Base-by-base conservation (phyloP, 2,329 filamentous ascomycete genomes). In the Trichoderma brevicompactum region DNA sequence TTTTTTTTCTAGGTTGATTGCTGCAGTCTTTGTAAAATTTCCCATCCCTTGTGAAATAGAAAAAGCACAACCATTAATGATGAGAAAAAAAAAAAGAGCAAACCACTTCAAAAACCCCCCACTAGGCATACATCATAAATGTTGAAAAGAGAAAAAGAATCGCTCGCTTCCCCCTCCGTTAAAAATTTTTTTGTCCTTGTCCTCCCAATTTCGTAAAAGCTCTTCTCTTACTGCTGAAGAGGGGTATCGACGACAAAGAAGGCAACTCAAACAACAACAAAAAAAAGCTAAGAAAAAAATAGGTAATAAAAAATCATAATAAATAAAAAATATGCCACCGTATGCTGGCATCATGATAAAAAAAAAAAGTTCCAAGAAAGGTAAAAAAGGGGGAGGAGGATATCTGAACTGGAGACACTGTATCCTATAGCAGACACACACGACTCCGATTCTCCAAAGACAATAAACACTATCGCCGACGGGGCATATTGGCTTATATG, bases 381-480 rank as follows among this genome's bases (percentile, higher is more conserved):
- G 32, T 23, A 28, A 41, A 53, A 36, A 49, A 44, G 50, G 56
- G 15, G 28, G 43, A 34, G 55, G 44, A 34, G 12, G 13, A 34
- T 46, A n/a, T 28, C n/a, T 38, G 17, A 17, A 19, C 41, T 38
- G 32, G 32, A 28, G 34, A 38, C 10, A 6, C 12, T 5, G 32
- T 4, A 10, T 7, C 49, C 2, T 44, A 38, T 17, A 19, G 23
- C 48, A 15, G 38, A 59, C 17, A 54, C 55, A 41, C 28, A 50
- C 15, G 13, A 17, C 32, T 32, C 52, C 46, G 44, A 41, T 53
- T 40, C 15, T 65, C 63, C 19, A 67, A 70, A 73, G 69, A 73
- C 69, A 75, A 74, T 75, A 74, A 74, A 76, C 72, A 73, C 73
- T 73, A 74, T 76, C 70, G 73, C 73, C 74, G 69, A 73, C 72